Conservation (phyloP, 2,329 filamentous ascomycete species). For the Trichoderma harzianum region DNA sequence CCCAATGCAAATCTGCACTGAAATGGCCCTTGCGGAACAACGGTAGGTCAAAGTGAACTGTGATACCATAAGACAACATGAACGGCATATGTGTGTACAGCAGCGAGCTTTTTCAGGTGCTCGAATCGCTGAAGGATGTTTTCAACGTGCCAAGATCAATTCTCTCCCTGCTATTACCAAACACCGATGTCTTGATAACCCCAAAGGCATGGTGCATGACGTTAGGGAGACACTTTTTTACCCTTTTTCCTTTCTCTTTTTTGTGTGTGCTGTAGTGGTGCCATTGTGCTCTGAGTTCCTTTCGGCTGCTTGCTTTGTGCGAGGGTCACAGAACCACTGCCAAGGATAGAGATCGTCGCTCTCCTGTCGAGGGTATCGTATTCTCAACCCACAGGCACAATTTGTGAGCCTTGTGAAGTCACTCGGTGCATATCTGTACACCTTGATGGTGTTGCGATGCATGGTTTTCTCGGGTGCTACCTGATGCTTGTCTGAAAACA, state of each 20-base stretch:
- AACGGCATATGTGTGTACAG: conserved; percentile 59
- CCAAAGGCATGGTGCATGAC: conserved; percentile 54
- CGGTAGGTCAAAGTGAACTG: neutral
- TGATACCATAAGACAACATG: conserved; percentile 20
- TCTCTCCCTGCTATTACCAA: conserved; percentile 54
- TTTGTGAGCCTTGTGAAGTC: neutral
- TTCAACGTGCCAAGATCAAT: conserved; percentile 54
- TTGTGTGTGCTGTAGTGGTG: neutral
- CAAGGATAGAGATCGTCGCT: neutral
- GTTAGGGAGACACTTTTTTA: conserved; percentile 44
- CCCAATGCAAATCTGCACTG: neutral
- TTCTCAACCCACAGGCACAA: neutral
- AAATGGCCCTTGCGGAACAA: neutral
- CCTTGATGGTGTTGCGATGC: neutral
- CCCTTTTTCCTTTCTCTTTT: neutral
- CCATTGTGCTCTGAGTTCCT: neutral
- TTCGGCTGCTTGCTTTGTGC: neutral
- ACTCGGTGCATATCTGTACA: neutral
- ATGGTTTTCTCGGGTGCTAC: neutral
- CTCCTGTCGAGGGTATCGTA: neutral
- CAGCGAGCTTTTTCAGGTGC: conserved; percentile 48
- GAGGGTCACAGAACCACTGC: neutral
- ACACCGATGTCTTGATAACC: conserved; percentile 44
- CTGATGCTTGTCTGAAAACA: neutral
- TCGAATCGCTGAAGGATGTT: conserved; percentile 55